Conservation (phyloP, 2,329 filamentous ascomycete species). For the Diaporthe velutina region DNA sequence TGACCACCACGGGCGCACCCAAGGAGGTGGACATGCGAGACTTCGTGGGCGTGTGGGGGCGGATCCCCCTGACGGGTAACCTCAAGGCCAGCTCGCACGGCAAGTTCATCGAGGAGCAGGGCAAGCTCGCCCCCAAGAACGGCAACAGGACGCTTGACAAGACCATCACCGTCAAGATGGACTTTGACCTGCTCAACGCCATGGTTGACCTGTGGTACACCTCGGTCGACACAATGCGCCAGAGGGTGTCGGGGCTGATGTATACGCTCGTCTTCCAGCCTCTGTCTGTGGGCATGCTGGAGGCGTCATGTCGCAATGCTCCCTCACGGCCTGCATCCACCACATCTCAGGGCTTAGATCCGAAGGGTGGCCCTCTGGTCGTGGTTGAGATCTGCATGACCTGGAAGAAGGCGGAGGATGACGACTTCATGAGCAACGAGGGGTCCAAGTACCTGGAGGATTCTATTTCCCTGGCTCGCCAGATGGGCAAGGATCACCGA, state of each 20-base stretch:
- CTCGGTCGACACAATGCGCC: constrained; percentile 15
- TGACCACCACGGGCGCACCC: neutral
- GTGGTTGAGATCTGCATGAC: constrained; percentile 25
- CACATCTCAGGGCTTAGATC: constrained; percentile 15
- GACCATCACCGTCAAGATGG: constrained; percentile 29
- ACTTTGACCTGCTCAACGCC: constrained; percentile 21
- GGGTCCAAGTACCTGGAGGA: constrained; percentile 5
- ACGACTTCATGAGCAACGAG: constrained; percentile 18
- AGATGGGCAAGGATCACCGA: constrained; percentile 10
- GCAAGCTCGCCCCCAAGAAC: neutral
- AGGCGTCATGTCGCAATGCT: constrained; percentile 1
- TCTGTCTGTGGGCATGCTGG: constrained; percentile 15
- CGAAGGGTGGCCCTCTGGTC: neutral
- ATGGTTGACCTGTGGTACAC: constrained; percentile 25
- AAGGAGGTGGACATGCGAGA: constrained; percentile 6
- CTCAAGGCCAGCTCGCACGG: neutral
- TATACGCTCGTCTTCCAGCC: constrained; percentile 23
- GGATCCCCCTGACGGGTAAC: neutral
- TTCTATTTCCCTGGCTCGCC: neutral
- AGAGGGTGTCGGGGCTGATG: constrained; percentile 29
- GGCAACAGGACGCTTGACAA: constrained; percentile 24
- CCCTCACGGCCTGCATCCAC: constrained; percentile 2
- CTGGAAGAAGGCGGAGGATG: constrained; percentile 23
- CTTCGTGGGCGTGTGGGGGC: constrained; percentile 9
- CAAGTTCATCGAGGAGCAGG: constrained; percentile 5